Conservation (phyloP, 495 filamentous ascomycete species). For the Talaromyces borbonicus region DNA sequence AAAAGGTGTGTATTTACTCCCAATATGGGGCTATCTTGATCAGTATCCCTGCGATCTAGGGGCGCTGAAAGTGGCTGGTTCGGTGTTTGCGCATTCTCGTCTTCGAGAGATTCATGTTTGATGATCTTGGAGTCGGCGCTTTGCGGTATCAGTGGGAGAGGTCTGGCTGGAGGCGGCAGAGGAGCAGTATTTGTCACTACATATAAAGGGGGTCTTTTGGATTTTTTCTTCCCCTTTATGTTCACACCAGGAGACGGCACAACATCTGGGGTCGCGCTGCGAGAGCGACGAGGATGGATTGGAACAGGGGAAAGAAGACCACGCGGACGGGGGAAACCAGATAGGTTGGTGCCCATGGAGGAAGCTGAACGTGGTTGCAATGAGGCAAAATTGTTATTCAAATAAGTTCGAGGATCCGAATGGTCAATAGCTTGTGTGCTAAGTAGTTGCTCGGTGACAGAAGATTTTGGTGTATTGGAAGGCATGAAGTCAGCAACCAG, state of each 20-base stretch:
- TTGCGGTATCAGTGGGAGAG: slow-evolving; percentile 5
- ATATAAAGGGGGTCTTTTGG: background rate
- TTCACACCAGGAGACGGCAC: background rate
- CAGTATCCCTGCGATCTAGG: background rate
- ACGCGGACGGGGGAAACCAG: slow-evolving; percentile 1
- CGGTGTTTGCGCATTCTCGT: slow-evolving; percentile 1
- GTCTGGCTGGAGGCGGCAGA: slow-evolving; percentile 5
- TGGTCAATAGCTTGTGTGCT: background rate
- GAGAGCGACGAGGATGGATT: slow-evolving; percentile 4
- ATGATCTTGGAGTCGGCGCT: background rate
- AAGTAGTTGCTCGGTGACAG: background rate
- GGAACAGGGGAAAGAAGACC: slow-evolving; percentile 5
- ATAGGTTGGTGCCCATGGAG: background rate
- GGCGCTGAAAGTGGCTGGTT: background rate
- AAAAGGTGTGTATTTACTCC: background rate
- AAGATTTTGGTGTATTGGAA: background rate
- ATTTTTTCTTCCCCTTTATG: slow-evolving; percentile 1
- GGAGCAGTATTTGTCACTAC: slow-evolving; percentile 8
- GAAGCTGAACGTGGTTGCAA: background rate
- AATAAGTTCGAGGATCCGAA: background rate
- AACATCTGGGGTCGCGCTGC: slow-evolving; percentile 6
- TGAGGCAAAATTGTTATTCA: background rate
- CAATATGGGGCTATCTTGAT: slow-evolving; percentile 2
- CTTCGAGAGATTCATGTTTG: background rate
- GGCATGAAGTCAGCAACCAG: slow-evolving; percentile 6